Conservation (phyloP, 352 stramenopile genomes). For the Phytophthora hybrid region DNA sequence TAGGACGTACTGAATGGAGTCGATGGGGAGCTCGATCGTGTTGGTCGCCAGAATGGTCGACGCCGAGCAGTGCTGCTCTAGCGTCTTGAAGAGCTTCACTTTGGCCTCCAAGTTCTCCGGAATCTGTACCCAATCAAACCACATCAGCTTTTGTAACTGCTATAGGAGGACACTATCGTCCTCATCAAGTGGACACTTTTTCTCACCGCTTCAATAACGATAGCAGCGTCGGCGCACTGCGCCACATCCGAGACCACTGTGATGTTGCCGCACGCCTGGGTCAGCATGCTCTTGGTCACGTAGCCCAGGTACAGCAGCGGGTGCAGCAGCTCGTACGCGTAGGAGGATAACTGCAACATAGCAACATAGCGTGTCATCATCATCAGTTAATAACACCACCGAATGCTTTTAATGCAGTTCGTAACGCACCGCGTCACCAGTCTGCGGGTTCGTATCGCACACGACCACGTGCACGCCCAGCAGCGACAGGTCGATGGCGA, state of each 20-base stretch:
- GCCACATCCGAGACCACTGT: conserved; percentile 53
- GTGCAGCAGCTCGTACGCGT: conserved; percentile 71
- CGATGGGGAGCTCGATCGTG: conserved; percentile 66
- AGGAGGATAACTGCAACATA: conserved; percentile 54
- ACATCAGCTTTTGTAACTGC: neutral
- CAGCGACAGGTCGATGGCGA: conserved; percentile 75
- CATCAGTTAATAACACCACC: neutral
- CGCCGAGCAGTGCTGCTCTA: conserved; percentile 62
- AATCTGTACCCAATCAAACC: conserved; percentile 41
- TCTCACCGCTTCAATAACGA: conserved; percentile 76
- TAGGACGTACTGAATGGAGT: conserved; percentile 66
- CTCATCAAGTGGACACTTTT: neutral
- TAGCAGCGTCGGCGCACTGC: conserved; percentile 51
- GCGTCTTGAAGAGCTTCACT: conserved; percentile 62
- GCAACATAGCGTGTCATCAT: neutral
- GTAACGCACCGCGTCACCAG: conserved; percentile 38
- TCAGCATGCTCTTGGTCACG: conserved; percentile 82
- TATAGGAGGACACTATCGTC: neutral
- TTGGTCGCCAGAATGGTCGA: conserved; percentile 71
- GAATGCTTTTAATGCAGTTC: neutral
- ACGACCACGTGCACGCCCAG: conserved; percentile 65
- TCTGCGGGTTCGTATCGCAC: conserved; percentile 64
- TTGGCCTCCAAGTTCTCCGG: conserved; percentile 71
- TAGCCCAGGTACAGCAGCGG: conserved; percentile 79
- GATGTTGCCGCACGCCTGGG: conserved; percentile 61